Conservation (phyloP, 2,329 filamentous ascomycete genomes). For the Alternaria sp. region DNA sequence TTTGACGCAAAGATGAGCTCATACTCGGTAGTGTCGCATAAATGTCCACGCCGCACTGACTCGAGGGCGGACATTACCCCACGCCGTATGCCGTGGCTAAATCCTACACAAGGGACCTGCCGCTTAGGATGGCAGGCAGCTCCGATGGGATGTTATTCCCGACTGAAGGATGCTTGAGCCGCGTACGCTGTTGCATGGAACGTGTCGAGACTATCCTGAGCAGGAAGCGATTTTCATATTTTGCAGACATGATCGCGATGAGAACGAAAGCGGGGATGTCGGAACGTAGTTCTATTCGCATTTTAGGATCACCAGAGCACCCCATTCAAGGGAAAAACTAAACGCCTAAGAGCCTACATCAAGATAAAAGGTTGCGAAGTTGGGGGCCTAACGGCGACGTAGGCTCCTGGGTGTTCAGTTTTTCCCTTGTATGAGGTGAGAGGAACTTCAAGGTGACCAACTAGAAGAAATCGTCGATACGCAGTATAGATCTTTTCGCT, state of each 20-base stretch:
- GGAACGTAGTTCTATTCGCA: neutral
- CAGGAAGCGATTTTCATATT: neutral
- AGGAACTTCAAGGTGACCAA: neutral
- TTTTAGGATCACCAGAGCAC: neutral
- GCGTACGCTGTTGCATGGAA: neutral
- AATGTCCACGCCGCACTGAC: neutral
- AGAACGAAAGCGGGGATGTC: neutral
- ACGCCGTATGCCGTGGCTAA: neutral
- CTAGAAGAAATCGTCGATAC: accelerated
- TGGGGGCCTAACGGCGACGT: no score
- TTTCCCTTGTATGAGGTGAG: no score
- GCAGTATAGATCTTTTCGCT: neutral
- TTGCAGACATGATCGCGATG: neutral
- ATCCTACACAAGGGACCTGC: neutral
- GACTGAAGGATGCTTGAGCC: neutral
- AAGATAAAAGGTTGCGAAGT: no score
- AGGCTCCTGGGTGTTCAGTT: no score
- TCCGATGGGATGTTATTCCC: neutral
- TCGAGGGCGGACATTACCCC: neutral
- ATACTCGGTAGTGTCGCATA: neutral
- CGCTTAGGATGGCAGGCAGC: neutral
- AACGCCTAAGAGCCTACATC: no score
- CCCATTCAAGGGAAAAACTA: no score
- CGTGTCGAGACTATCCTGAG: neutral
- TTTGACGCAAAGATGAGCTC: neutral